Conservation (phyloP, 2,329 filamentous ascomycete species). For the Aschersonia sp. region DNA sequence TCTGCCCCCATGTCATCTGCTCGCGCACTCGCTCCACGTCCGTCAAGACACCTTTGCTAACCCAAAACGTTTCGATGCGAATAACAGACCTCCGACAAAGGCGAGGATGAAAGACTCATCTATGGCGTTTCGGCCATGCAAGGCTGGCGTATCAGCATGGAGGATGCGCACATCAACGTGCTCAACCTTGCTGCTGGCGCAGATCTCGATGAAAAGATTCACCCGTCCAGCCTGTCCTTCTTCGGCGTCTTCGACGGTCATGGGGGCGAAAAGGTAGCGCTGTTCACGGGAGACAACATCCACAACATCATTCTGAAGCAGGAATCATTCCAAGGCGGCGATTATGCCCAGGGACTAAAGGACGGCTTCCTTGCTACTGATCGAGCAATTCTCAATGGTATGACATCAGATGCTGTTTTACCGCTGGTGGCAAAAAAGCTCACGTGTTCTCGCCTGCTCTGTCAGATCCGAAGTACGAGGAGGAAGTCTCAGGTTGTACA, state of each 20-base stretch:
- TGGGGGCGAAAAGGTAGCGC: conserved; percentile 88
- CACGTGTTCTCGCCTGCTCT: neutral
- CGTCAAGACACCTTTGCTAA: conserved; percentile 10
- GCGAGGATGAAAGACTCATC: conserved; percentile 82
- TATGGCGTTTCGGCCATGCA: conserved; percentile 98
- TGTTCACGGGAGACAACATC: conserved; percentile 84
- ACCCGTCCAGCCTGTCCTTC: conserved; percentile 70
- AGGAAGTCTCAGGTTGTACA: conserved; percentile 96
- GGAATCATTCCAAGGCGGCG: conserved; percentile 77
- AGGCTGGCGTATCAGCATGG: conserved; percentile 99
- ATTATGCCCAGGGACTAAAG: conserved; percentile 92
- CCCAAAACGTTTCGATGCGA: conserved; percentile 1
- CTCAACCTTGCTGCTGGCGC: conserved; percentile 61
- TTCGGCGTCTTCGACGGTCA: conserved; percentile 98
- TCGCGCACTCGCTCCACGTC: neutral
- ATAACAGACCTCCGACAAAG: conserved; percentile 65
- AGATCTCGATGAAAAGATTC: conserved; percentile 41
- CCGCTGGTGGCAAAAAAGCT: neutral
- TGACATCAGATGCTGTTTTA: conserved; percentile 3
- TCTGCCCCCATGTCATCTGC: neutral
- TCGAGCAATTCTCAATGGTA: conserved; percentile 90
- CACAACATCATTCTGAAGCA: conserved; percentile 92
- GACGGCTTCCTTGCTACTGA: conserved; percentile 95
- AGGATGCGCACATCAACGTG: conserved; percentile 82
- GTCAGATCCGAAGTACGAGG: conserved; percentile 87